Conservation (phyloP, 306 rosid genomes). For the Gleditsia sinensis region DNA sequence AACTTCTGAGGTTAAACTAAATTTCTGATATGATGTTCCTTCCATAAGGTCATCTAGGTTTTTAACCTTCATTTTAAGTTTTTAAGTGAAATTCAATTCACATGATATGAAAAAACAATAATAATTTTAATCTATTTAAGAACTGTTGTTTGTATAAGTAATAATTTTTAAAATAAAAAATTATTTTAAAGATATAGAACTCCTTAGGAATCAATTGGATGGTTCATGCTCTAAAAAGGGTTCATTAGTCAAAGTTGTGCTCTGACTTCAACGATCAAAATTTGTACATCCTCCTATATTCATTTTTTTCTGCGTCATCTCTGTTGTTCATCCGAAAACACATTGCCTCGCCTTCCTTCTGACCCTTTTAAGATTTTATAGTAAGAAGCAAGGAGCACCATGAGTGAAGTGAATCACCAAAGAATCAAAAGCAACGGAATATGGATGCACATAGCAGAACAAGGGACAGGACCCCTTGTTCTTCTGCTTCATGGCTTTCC, state of each 20-base stretch:
- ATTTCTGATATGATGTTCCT: too few relatives aligned
- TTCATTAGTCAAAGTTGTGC: slow-evolving; percentile 33
- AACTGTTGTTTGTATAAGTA: too few relatives aligned
- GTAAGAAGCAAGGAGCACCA: slow-evolving; percentile 18
- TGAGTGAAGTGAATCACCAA: slow-evolving; percentile 59
- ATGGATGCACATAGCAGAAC: slow-evolving; percentile 63
- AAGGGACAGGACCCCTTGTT: slow-evolving; percentile 74
- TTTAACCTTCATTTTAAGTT: too few relatives aligned
- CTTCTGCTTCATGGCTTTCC: slow-evolving; percentile 76
- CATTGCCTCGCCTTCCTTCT: background rate
- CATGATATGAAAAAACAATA: too few relatives aligned
- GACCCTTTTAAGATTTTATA: background rate
- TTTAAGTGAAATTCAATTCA: too few relatives aligned
- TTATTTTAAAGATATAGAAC: too few relatives aligned
- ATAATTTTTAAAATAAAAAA: too few relatives aligned
- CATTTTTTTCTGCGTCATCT: background rate
- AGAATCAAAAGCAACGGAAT: slow-evolving; percentile 67
- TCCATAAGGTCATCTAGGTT: too few relatives aligned
- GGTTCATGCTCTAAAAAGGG: background rate
- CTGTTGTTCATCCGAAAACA: background rate
- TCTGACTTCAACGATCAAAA: slow-evolving; percentile 24
- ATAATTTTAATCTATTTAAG: too few relatives aligned
- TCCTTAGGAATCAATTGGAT: too few relatives aligned
- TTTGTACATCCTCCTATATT: background rate
- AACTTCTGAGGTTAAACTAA: too few relatives aligned